Evolutionary conservation across 2,329 filamentous ascomycete species (phyloP).

Genomic region (Penicillium sclerotigenum): DNA sequence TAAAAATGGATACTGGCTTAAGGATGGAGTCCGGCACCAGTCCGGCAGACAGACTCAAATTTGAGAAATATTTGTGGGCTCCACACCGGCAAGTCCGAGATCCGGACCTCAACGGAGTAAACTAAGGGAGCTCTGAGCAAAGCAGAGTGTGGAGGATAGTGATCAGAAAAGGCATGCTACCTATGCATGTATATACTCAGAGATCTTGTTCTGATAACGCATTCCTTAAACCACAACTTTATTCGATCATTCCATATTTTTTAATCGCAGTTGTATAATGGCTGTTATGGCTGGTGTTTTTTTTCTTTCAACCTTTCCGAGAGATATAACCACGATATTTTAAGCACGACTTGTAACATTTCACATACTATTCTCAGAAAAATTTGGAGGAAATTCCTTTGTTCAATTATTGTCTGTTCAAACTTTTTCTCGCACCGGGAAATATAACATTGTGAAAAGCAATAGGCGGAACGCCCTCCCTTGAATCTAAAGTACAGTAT

Average conservation of each 20-base stretch:
- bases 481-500: not conserved
- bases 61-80: not conserved
- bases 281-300: too few relatives aligned
- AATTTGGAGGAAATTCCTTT: not conserved
- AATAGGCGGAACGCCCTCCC: not conserved
- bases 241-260: not conserved
- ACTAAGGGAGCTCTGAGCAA: not conserved
- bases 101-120: not conserved
- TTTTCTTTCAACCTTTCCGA: too few relatives aligned
- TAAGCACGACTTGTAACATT: not conserved
- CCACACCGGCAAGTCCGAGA: not conserved
- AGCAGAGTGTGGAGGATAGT: not conserved
- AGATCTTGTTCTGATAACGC: not conserved
- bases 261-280: not conserved
- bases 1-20: not conserved
- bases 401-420: not conserved
- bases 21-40: not conserved
- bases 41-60: not conserved
- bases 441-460: not conserved
- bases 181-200: not conserved
- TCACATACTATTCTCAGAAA: not conserved
- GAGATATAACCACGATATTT: not conserved
- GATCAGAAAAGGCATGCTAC: not conserved
- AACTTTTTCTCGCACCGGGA: not conserved
- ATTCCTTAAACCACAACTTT: not conserved